Evolutionary conservation across 1,284 basidiomycete genomes (phyloP).

Genomic region (Fomitopsis palustris): DNA sequence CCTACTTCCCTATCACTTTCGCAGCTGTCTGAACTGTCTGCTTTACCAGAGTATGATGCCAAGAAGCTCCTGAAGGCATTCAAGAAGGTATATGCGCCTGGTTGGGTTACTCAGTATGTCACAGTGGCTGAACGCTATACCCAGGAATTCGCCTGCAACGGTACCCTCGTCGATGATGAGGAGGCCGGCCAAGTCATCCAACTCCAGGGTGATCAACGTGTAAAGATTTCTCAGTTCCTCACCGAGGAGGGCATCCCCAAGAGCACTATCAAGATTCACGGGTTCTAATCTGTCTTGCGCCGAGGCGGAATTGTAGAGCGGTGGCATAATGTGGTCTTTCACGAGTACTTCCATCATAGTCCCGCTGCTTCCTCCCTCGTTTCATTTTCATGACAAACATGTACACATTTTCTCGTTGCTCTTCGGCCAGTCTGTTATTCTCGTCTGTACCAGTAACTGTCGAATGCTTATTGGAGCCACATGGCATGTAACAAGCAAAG

Average conservation of each 20-base stretch:
- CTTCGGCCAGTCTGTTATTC: conserved; percentile 12
- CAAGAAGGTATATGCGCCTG: conserved; percentile 69
- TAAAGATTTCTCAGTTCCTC: conserved; percentile 88
- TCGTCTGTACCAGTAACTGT: conserved; percentile 27
- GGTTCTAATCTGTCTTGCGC: conserved; percentile 55
- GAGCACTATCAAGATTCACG: conserved; percentile 81
- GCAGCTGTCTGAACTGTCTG: background rate
- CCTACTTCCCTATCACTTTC: conserved; percentile 11
- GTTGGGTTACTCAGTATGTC: background rate
- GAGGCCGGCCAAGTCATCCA: conserved; percentile 98
- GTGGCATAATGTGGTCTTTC: conserved; percentile 15
- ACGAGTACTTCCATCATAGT: conserved; percentile 1
- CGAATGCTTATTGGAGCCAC: conserved; percentile 25
- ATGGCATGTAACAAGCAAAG: conserved; percentile 5
- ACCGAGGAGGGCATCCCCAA: conserved; percentile 73
- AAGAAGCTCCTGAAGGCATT: conserved; percentile 99
- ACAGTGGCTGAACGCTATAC: conserved; percentile 1
- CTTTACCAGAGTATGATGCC: conserved; percentile 83
- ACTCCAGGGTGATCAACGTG: conserved; percentile 97
- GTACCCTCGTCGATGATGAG: conserved; percentile 94
- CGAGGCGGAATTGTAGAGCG: conserved; percentile 17
- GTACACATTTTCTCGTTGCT: conserved; percentile 8
- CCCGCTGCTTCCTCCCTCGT: conserved; percentile 15
- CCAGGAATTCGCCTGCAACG: conserved; percentile 99
- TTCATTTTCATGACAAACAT: conserved; percentile 11